Conservation (phyloP, 495 filamentous ascomycete species). For the Tuber calosporum region DNA sequence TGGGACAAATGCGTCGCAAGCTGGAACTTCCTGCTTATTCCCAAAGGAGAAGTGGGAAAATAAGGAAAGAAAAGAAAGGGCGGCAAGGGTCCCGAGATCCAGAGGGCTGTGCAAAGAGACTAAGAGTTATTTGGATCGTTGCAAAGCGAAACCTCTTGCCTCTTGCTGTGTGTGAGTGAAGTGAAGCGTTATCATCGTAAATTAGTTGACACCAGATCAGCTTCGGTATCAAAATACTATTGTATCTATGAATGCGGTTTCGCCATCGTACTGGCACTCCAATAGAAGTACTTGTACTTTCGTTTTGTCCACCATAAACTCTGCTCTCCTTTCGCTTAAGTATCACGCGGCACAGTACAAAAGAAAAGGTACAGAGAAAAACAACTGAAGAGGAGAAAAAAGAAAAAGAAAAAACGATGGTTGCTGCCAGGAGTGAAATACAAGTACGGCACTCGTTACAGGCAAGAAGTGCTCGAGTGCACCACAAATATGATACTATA, state of each 20-base stretch:
- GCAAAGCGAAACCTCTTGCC: background rate
- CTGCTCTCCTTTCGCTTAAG: background rate
- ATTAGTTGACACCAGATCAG: too few relatives aligned
- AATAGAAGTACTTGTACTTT: background rate
- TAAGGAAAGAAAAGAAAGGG: slow-evolving; percentile 27
- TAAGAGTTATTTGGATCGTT: background rate
- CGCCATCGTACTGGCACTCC: background rate
- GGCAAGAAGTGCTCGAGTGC: too few relatives aligned
- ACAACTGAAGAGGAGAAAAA: background rate
- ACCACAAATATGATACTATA: too few relatives aligned
- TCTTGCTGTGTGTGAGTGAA: too few relatives aligned
- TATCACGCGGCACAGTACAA: background rate
- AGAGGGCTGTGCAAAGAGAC: slow-evolving; percentile 33
- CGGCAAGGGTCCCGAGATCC: slow-evolving; percentile 26
- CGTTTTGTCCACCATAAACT: background rate
- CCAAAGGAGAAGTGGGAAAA: slow-evolving; percentile 30
- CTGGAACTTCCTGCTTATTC: slow-evolving; percentile 17
- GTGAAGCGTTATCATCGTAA: background rate
- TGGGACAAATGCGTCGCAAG: slow-evolving; percentile 30
- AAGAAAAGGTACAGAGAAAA: background rate
- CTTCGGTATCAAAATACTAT: background rate
- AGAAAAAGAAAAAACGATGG: background rate
- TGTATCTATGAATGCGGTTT: background rate
- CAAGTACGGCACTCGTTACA: too few relatives aligned
- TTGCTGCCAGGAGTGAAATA: background rate